These are phyloP conservation scores for Turnera subulata DNA, from an alignment of 345 rosid species.

Conservation along the genomic window DNA sequence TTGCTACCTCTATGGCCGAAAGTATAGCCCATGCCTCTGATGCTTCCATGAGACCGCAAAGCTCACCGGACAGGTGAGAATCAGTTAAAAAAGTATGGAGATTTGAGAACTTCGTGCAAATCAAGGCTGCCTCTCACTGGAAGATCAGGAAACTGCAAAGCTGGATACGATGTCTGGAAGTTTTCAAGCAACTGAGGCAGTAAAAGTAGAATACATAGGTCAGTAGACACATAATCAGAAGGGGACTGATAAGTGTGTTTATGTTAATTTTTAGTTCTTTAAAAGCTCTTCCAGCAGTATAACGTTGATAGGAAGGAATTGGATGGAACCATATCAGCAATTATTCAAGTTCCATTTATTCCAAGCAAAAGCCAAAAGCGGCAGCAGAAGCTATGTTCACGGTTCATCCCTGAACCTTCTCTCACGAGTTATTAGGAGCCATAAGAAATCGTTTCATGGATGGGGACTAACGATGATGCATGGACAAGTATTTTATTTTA, in stretches of 20 bases:
- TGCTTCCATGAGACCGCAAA: no score
- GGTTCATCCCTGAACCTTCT: neutral
- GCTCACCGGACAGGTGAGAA: conserved; percentile 6
- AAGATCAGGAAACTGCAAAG: conserved; percentile 67
- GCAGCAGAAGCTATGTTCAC: no score
- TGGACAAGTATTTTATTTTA: no score
- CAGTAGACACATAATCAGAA: conserved; percentile 6
- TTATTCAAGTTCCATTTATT: no score
- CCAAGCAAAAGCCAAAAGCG: neutral
- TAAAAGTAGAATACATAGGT: conserved; percentile 10
- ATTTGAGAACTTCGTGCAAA: conserved; percentile 64
- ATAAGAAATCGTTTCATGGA: no score
- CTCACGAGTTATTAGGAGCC: no score
- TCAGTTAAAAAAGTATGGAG: conserved; percentile 93
- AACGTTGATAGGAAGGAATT: neutral
- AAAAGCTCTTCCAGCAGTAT: neutral
- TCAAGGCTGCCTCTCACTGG: conserved; percentile 86
- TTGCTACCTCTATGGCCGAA: no score
- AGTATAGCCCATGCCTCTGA: no score
- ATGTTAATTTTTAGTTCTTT: neutral
- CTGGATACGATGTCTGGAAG: conserved; percentile 69
- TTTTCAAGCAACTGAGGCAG: conserved; percentile 70
- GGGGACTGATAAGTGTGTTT: neutral
- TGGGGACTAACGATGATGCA: no score
- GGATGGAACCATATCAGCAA: neutral